Conservation (phyloP, 495 filamentous ascomycete genomes). For the Trichoderma asperelloides region DNA sequence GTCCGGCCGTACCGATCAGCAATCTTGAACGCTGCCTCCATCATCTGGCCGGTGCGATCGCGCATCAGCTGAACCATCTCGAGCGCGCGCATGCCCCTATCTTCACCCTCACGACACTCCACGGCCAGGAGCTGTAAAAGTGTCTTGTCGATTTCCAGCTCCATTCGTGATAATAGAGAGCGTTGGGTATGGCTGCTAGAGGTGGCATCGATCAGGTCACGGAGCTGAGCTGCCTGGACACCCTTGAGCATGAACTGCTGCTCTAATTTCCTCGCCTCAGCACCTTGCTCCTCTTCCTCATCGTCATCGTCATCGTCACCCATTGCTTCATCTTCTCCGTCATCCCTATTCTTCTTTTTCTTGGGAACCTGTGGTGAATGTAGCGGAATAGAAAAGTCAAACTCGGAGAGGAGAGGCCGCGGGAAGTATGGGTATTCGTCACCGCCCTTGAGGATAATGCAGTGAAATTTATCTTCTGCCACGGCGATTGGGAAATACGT, state of each 20-base stretch:
- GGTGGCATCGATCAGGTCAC: conserved; percentile 58
- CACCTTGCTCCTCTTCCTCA: conserved; percentile 17
- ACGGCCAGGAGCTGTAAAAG: conserved; percentile 81
- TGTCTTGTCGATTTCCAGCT: conserved; percentile 76
- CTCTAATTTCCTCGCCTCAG: conserved; percentile 48
- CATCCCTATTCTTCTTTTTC: conserved; percentile 29
- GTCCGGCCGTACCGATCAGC: conserved; percentile 68
- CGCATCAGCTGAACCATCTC: conserved; percentile 71
- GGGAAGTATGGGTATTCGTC: conserved; percentile 95
- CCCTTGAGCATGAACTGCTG: conserved; percentile 71
- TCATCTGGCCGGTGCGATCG: conserved; percentile 71
- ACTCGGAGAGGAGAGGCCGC: conserved; percentile 82
- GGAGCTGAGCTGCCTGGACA: conserved; percentile 58
- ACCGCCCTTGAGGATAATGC: conserved; percentile 94
- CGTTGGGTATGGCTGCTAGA: conserved; percentile 50
- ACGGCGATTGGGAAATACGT: conserved; percentile 94
- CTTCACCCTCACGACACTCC: conserved; percentile 88
- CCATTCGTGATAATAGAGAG: conserved; percentile 56
- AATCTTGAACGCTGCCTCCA: conserved; percentile 77
- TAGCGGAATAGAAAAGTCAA: conserved; percentile 82
- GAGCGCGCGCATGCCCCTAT: conserved; percentile 85
- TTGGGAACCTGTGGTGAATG: conserved; percentile 35
- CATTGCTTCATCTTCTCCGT: conserved; percentile 27
- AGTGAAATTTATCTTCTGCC: conserved; percentile 87
- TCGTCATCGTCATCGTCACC: conserved; percentile 27